phyloP scores from a whole-genome alignment of 2,329 filamentous ascomycete genomes.

The Talaromyces sp. region DNA sequence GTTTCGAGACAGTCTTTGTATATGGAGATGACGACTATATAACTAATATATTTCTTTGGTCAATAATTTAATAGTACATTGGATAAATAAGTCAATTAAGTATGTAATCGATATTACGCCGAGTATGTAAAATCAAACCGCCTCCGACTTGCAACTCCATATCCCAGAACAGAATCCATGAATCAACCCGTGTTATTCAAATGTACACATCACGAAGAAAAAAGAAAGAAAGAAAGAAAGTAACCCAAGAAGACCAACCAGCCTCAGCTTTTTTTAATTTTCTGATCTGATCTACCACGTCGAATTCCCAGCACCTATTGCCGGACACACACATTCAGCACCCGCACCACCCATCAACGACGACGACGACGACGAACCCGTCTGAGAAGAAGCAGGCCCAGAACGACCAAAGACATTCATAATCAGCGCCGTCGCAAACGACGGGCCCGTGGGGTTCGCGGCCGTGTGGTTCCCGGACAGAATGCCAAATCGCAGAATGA shows the following conservation, averaged over 20 bases:
- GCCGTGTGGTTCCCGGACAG: conserved; percentile 37
- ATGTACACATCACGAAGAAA: background rate
- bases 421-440: conserved; percentile 14
- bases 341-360: background rate
- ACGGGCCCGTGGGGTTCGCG: conserved; percentile 10
- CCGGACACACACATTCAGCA: background rate
- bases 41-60: background rate
- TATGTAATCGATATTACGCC: background rate
- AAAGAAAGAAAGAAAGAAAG: background rate
- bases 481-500: conserved; percentile 77
- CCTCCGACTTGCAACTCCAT: background rate
- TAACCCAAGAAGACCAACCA: background rate
- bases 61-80: background rate
- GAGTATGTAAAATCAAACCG: background rate
- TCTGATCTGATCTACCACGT: background rate
- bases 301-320: background rate
- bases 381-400: background rate
- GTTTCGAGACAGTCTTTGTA: background rate
- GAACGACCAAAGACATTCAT: conserved; percentile 9
- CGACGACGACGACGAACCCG: too few species aligned
- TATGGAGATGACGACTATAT: background rate
- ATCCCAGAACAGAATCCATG: background rate
- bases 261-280: background rate
- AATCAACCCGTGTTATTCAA: background rate
- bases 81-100: background rate